Evolutionary conservation across 164 flowering plant genomes (phyloP), one percentile per base, ranked within the genome.

Genomic region (Buxus sempervirens): DNA sequence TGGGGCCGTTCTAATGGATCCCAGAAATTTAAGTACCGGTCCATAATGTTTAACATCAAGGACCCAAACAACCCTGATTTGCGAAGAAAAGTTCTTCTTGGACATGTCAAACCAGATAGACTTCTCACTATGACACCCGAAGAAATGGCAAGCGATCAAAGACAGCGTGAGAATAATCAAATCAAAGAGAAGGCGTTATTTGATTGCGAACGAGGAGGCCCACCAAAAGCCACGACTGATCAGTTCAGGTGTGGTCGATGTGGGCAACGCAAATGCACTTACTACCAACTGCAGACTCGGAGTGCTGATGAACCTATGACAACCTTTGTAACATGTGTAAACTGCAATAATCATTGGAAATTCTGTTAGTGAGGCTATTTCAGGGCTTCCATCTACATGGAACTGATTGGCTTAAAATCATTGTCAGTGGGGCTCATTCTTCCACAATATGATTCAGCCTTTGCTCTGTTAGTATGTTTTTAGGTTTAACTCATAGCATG

Each of bases 221-320:
- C 81, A 16, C 81, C 86, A 26, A 78, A 85, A 65, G 95, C 92
- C 58, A 86, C 94, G 19, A 92, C 97, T 8, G 88, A 89, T 75
- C 90, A 88, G 72, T 95, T 95, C 78, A 87, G 75, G 78, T 95
- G 99, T 62, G 94, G 91, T 19, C 81, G 93, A 9, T 95, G 99
- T 70, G 87, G 86, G 55, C 89, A 95, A 76, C 85, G 90, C 62
- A 86, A 92, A 79, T 59, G 77, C 58, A 92, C 97, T 21, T 95
- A 95, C 77, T 78, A 89, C 72, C 97, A 92, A 60, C 28, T 95
- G 90, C 99, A 95, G 78, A 95, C 96, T 26, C 78, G 99, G 76
- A 92, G 97, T 84, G 97, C 97, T 2, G 99, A 95, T 86, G 99
- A 95, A 76, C 99, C 99, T 26, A 95, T 95, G 99, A 95, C 99